Evolutionary conservation across 768 basidiomycete species (phyloP).

Genomic region (Phaeotremella fagi): DNA sequence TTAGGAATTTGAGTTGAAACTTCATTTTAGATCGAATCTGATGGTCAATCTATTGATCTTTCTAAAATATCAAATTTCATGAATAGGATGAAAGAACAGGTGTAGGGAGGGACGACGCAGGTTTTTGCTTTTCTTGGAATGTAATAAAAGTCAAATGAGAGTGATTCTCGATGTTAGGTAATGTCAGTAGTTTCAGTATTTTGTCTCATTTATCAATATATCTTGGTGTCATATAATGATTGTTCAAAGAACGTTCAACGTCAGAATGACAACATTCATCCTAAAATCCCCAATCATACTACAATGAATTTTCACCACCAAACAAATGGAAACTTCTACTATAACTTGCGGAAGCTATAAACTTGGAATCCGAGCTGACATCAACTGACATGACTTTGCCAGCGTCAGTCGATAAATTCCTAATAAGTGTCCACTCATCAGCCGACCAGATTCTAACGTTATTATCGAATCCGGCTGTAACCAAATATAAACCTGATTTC

Average conservation of each 20-base stretch:
- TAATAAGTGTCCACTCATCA: conserved; percentile 92
- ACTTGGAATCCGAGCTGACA: conserved; percentile 71
- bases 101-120: not conserved
- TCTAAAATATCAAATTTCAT: conserved; percentile 31
- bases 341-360: conserved; percentile 84
- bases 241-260: no score
- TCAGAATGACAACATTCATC: no score
- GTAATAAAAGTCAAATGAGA: no score
- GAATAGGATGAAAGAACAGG: conserved; percentile 31
- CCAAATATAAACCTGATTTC: conserved; percentile 75
- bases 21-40: conserved; percentile 27
- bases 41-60: conserved; percentile 36
- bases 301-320: conserved; percentile 57
- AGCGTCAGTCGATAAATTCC: conserved; percentile 76
- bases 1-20: not conserved
- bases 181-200: no score
- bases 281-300: not conserved
- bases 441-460: conserved; percentile 94
- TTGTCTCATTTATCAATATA: no score
- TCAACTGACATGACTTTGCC: conserved; percentile 99
- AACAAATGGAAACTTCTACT: conserved; percentile 93
- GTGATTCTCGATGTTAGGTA: no score
- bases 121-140: no score
- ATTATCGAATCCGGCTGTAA: conserved; percentile 89
- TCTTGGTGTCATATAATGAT: no score